phyloP scores from a whole-genome alignment of 805 yeast genomes.

The Candida pseudoglaebosa region DNA sequence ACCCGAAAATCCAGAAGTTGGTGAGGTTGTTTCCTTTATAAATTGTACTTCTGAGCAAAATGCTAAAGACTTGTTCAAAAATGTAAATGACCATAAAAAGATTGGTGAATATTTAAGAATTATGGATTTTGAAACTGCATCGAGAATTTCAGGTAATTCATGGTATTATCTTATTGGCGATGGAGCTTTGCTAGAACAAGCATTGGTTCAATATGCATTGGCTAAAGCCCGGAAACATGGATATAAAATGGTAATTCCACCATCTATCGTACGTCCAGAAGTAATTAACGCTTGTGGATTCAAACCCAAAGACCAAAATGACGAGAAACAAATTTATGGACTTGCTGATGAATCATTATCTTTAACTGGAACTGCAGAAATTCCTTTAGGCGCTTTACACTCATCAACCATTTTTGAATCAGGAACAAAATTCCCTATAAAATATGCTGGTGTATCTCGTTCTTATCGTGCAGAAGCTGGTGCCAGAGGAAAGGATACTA shows the following conservation, averaged over 20 bases:
- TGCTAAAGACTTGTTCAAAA: constrained; percentile 7
- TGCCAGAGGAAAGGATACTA: constrained; percentile 88
- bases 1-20: constrained; percentile 33
- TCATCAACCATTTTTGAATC: constrained; percentile 46
- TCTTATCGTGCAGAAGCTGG: constrained; percentile 97
- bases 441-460: constrained; percentile 76
- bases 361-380: constrained; percentile 92
- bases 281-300: constrained; percentile 89
- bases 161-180: constrained; percentile 84
- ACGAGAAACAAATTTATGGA: constrained; percentile 80
- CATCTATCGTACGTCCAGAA: constrained; percentile 77
- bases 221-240: constrained; percentile 62
- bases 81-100: constrained; percentile 55
- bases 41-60: constrained; percentile 40
- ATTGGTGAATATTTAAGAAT: constrained; percentile 68
- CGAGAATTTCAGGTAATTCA: constrained; percentile 76
- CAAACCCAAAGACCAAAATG: constrained; percentile 83
- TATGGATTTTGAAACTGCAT: constrained; percentile 67
- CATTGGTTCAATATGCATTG: constrained; percentile 76
- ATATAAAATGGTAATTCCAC: constrained; percentile 72
- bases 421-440: constrained; percentile 44
- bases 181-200: constrained; percentile 87
- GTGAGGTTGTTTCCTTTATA: constrained; percentile 47
- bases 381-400: constrained; percentile 80
- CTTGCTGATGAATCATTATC: constrained; percentile 54